Percentiles rank a stretch among this genome's conserved stretches.
These are phyloP conservation scores for Evernia prunastri DNA, from an alignment of 495 filamentous ascomycete genomes.

Conservation along the genomic window DNA sequence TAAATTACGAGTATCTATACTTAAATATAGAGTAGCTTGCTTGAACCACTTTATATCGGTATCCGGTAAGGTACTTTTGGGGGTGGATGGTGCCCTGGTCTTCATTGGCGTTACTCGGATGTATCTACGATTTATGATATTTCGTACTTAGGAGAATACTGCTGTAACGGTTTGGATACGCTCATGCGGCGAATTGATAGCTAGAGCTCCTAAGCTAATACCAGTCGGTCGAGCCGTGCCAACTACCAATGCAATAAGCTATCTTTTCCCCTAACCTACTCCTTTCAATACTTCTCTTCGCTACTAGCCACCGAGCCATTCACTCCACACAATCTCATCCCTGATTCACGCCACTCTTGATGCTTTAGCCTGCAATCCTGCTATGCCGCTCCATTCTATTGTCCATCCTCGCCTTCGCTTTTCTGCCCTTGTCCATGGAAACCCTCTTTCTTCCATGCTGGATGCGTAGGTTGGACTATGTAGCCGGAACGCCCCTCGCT, in stretches of 20 bases:
- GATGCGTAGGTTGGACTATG: slow-evolving; percentile 7
- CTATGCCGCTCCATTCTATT: background rate
- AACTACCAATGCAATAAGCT: background rate
- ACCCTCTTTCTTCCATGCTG: slow-evolving; percentile 5
- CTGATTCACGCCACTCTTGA: background rate
- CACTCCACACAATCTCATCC: background rate
- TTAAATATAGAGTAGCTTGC: too few relatives aligned
- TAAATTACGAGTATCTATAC: too few relatives aligned
- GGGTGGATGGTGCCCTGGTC: too few relatives aligned
- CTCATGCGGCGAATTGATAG: too few relatives aligned
- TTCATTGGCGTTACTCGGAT: too few relatives aligned
- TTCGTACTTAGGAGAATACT: too few relatives aligned
- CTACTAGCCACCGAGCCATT: background rate
- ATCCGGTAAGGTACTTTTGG: too few relatives aligned
- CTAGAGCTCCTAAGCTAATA: background rate
- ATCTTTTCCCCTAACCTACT: background rate
- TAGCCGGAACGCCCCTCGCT: slow-evolving; percentile 24
- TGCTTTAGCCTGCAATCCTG: background rate
- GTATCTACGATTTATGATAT: too few relatives aligned
- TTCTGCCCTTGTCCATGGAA: background rate
- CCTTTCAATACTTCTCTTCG: background rate
- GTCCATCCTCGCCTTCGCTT: slow-evolving; percentile 11
- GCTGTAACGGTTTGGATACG: too few relatives aligned
- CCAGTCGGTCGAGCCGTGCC: background rate
- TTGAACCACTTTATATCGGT: too few relatives aligned